Base-by-base conservation (phyloP, 2,329 filamentous ascomycete genomes). In the Basipetospora sp. region DNA sequence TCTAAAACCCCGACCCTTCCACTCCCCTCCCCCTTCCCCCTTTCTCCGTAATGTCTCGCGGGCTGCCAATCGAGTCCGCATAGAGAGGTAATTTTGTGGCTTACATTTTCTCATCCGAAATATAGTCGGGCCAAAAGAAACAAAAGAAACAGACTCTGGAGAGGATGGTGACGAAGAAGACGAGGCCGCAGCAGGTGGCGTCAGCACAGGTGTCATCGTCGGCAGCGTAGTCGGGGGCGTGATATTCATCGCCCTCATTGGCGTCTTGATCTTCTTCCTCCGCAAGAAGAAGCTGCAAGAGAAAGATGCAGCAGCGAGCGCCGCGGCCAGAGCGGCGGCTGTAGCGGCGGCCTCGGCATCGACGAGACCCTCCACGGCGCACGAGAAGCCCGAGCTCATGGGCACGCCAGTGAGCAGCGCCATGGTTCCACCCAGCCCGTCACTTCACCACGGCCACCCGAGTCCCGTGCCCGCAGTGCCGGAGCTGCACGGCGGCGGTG, bases 181-280 rank as follows among this genome's bases (percentile, higher is more conserved):
- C 49, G 6, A 55, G 52, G 13, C 27, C 27, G 5, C 27, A 8
- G 28, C n/a, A n/a, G n/a, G n/a, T n/a, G n/a, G n/a, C n/a, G 49
- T 50, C 0, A 50, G 45, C 4, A 47, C 57, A n/a, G n/a, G n/a
- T n/a, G n/a, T n/a, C 17, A 63, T 66, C 11, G 51, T 45, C 1
- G 55, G 50, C 10, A 51, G 49, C 8, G 49, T 53, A n/a, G 49
- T 50, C 4, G 50, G 48, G 2, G 51, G 41, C 2, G 43, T 55
- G 2, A 36, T 49, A 5, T 39, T 49, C 8, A 37, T 51, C 6
- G 46, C 48, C 8, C 45, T 55, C 4, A 53, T 52, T 5, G 48
- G 45, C 1, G 53, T 52, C 0, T 42, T 51, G 0, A 51, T 57
- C 17, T 51, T 65, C 39, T 55, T 64, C 46, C 51, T 63, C 30